Conservation (phyloP, 768 basidiomycete genomes). For the Sutorius australiensis region DNA sequence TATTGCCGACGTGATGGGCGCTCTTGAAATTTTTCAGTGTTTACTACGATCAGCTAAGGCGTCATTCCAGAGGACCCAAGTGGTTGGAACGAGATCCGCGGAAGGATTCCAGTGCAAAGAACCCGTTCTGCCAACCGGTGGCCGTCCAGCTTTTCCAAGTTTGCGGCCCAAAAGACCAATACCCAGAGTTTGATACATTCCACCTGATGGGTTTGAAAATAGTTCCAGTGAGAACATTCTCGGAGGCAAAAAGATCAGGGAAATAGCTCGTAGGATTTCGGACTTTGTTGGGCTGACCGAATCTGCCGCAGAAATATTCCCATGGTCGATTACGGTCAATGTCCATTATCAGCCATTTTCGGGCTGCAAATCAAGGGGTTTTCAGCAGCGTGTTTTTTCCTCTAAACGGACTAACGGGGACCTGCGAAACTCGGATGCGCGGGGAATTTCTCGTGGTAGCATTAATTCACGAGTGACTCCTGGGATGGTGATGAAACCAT, state of each 20-base stretch:
- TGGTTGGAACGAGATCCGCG: constrained; percentile 14
- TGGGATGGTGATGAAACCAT: constrained; percentile 7
- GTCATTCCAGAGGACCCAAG: constrained; percentile 11
- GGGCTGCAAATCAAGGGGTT: constrained; percentile 8
- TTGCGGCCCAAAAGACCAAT: constrained; percentile 7
- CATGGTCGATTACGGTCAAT: constrained; percentile 13
- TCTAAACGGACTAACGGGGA: constrained; percentile 14
- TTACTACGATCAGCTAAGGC: constrained; percentile 3
- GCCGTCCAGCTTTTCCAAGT: constrained; percentile 13
- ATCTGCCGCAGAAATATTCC: constrained; percentile 21
- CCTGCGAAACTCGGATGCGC: constrained; percentile 14
- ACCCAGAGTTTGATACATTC: background rate
- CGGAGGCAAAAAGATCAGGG: constrained; percentile 11
- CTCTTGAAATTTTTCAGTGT: constrained; percentile 6
- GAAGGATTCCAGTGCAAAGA: constrained; percentile 12
- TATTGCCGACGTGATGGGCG: constrained; percentile 19
- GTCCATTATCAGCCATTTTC: constrained; percentile 5
- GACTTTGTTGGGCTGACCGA: constrained; percentile 21
- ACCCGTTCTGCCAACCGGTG: constrained; percentile 9
- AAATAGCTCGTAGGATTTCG: constrained; percentile 12
- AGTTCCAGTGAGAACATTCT: constrained; percentile 22
- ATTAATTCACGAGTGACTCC: constrained; percentile 10
- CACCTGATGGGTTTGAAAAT: constrained; percentile 15
- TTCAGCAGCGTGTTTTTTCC: constrained; percentile 6
- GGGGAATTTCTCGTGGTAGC: constrained; percentile 13